Percentiles rank a stretch among this genome's conserved stretches.
These are phyloP conservation scores for Leishmania braziliensis DNA, from an alignment of 208 protist species.

Conservation along the genomic window DNA sequence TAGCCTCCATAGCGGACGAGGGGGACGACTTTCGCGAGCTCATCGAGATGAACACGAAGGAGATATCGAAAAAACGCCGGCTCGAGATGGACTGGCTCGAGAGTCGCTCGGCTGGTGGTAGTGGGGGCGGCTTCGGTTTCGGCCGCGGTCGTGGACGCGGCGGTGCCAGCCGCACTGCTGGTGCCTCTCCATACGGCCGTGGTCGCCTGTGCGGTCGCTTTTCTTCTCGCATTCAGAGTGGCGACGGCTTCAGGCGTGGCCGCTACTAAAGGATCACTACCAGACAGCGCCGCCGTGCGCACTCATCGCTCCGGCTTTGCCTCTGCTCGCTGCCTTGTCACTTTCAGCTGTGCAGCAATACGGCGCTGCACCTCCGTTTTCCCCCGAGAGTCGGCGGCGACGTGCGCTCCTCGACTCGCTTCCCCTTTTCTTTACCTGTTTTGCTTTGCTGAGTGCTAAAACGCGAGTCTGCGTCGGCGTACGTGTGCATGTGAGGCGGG, in stretches of 20 bases:
- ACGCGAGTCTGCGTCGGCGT: background rate
- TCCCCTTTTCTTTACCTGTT: background rate
- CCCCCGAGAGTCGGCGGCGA: background rate
- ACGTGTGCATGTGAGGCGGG: background rate
- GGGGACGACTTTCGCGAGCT: constrained; percentile 85
- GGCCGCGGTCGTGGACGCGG: constrained; percentile 19
- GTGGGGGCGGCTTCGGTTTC: constrained; percentile 5
- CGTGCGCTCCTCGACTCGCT: background rate
- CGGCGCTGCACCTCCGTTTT: background rate
- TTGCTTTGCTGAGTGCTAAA: background rate
- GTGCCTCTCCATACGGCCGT: constrained; percentile 29
- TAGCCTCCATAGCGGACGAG: constrained; percentile 43
- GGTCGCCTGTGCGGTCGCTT: constrained; percentile 21
- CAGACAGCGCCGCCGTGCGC: background rate
- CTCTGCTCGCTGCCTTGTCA: background rate
- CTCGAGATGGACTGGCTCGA: constrained; percentile 78
- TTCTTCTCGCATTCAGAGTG: constrained; percentile 5
- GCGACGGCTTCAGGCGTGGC: constrained; percentile 22
- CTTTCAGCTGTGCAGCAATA: background rate
- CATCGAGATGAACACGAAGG: constrained; percentile 64
- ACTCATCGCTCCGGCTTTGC: background rate
- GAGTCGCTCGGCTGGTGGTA: constrained; percentile 28
- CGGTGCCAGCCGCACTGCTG: constrained; percentile 6
- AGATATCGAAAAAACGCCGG: constrained; percentile 69
- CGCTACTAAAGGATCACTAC: constrained; percentile 27